These are phyloP conservation scores for Malus hybrid DNA, from an alignment of 331 rosid species.

Conservation along the genomic window DNA sequence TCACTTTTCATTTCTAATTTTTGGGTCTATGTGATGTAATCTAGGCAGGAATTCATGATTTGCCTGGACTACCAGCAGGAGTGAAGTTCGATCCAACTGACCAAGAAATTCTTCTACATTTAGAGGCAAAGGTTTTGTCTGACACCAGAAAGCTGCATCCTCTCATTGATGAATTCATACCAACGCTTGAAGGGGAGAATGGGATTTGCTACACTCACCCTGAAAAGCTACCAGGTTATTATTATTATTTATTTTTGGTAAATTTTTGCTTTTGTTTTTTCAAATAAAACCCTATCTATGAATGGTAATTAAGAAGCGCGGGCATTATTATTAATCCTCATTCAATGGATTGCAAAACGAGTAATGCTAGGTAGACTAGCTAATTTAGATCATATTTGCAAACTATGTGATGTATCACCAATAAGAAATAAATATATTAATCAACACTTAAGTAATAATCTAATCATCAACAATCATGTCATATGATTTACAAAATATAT, in stretches of 20 bases:
- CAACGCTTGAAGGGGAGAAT: constrained; percentile 74
- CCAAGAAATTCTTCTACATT: constrained; percentile 71
- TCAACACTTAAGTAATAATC: too few relatives aligned
- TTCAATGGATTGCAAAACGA: background rate
- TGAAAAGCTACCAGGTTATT: constrained; percentile 73
- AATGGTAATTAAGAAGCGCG: background rate
- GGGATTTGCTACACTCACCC: constrained; percentile 97
- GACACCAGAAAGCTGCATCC: constrained; percentile 70
- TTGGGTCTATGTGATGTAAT: background rate
- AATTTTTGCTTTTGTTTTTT: background rate
- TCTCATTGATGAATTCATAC: constrained; percentile 77
- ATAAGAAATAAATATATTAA: too few relatives aligned
- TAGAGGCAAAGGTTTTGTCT: constrained; percentile 62
- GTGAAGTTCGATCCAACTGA: constrained; percentile 71
- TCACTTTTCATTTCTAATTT: background rate
- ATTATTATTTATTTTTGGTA: background rate
- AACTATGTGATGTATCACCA: too few relatives aligned
- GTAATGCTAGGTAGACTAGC: too few relatives aligned
- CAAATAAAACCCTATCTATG: background rate
- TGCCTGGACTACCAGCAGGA: constrained; percentile 33
- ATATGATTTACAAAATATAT: too few relatives aligned
- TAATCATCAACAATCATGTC: too few relatives aligned
- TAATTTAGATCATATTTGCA: too few relatives aligned
- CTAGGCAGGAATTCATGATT: constrained; percentile 51
- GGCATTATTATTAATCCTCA: background rate